Percentiles rank a stretch among this genome's conserved stretches.
phyloP scores from a whole-genome alignment of 108 stramenopile species.

The Heterococcus sp. region DNA sequence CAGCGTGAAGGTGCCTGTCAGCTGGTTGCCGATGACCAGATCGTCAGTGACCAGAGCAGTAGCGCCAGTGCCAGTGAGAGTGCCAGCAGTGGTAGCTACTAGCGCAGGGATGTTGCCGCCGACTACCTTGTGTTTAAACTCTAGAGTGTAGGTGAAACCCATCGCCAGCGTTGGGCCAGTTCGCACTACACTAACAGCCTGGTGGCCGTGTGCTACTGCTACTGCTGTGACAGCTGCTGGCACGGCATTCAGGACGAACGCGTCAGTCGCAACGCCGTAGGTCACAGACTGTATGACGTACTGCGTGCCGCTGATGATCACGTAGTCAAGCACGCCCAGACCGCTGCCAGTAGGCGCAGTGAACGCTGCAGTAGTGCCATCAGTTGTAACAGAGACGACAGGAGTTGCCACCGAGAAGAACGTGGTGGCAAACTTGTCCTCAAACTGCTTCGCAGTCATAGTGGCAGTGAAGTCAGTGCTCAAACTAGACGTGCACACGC shows the following conservation, averaged over 20 bases:
- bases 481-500: conserved; percentile 28
- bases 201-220: too few relatives aligned
- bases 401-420: conserved; percentile 50
- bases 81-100: not conserved
- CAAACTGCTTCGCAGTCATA: conserved; percentile 56
- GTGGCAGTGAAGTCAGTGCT: conserved; percentile 59
- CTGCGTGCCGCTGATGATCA: not conserved
- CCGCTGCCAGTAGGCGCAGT: not conserved
- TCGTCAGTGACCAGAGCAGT: conserved; percentile 2
- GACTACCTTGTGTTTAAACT: conserved; percentile 45
- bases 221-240: too few relatives aligned
- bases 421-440: not conserved
- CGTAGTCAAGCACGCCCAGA: not conserved
- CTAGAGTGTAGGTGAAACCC: conserved; percentile 51
- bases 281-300: not conserved
- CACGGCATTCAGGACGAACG: too few relatives aligned
- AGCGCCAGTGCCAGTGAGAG: conserved; percentile 25
- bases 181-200: conserved; percentile 37
- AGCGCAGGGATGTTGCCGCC: conserved; percentile 25
- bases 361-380: not conserved
- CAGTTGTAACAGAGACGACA: not conserved
- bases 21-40: conserved; percentile 29
- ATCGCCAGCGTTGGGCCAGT: conserved; percentile 41
- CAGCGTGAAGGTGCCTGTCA: conserved; percentile 71
- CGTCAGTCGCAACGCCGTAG: too few relatives aligned